Evolutionary conservation across 495 filamentous ascomycete genomes (phyloP).

Genomic region (Ramalina peruviana): DNA sequence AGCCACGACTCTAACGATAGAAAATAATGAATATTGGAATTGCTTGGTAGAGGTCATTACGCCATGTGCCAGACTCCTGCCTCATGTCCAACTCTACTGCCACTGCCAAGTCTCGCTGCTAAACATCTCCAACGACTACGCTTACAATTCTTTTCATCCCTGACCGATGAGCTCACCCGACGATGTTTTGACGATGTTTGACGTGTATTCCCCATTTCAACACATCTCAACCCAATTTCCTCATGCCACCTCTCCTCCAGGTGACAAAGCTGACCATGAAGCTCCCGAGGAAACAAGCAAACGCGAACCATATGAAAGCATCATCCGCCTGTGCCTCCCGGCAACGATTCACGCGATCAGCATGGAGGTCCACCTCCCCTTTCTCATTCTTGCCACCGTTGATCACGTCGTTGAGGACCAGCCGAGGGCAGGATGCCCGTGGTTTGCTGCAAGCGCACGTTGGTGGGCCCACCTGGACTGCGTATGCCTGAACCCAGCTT

Average conservation of each 20-base stretch:
- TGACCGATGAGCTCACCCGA: too few relatives aligned
- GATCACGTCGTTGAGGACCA: slow-evolving; percentile 40
- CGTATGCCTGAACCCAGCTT: slow-evolving; percentile 1
- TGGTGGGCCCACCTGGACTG: slow-evolving; percentile 9
- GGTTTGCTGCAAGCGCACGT: slow-evolving; percentile 3
- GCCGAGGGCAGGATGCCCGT: slow-evolving; percentile 31
- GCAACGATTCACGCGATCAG: slow-evolving; percentile 41
- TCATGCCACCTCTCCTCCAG: slow-evolving; percentile 9
- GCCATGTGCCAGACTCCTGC: too few relatives aligned
- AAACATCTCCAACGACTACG: too few relatives aligned
- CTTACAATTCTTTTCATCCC: too few relatives aligned
- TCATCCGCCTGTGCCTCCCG: slow-evolving; percentile 51
- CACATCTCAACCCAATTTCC: background rate
- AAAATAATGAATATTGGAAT: too few relatives aligned
- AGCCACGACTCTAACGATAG: too few relatives aligned
- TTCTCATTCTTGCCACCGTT: slow-evolving; percentile 32
- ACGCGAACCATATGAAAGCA: slow-evolving; percentile 62
- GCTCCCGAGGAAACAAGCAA: slow-evolving; percentile 42
- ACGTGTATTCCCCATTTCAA: too few relatives aligned
- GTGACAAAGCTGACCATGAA: slow-evolving; percentile 23
- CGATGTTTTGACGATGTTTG: too few relatives aligned
- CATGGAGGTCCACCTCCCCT: background rate
- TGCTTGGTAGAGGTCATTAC: too few relatives aligned
- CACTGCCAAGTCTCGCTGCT: too few relatives aligned
- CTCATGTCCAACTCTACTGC: too few relatives aligned